Base-by-base conservation (phyloP, 495 filamentous ascomycete species). In the Parathielavia hyrcaniae region DNA sequence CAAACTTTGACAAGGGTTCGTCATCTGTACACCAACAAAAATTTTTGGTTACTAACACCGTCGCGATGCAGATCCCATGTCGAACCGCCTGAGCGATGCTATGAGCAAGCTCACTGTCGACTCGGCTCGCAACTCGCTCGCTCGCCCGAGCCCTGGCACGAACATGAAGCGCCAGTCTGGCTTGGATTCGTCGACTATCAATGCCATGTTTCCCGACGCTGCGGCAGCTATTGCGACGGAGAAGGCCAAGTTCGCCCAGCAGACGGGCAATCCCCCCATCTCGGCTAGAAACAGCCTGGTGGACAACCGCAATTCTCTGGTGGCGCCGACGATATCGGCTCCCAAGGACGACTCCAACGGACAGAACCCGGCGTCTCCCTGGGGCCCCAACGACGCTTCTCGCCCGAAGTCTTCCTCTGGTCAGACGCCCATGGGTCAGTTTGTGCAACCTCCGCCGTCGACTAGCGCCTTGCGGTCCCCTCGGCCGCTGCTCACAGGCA, bases 151-250 rank as follows among this genome's bases (percentile, higher is more conserved):
- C 45, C 67, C 76, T 16, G 74, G 73, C 13, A 83, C 87, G 50
- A 88, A 89, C 30, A 83, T 86, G 43, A 97, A 96, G 77, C 85
- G 93, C 54, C 92, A 93, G 69, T 97, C 93, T 32, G 91, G 84
- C 16, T 83, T 97, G 40, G 93, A 97, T 67, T 76, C 89, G n/a
- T 85, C 83, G 36, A 90, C 88, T n/a, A 95, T 97, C 69, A 92
- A 96, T 74, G 90, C 90, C 62, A 97, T 98, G 93, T 98, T 98
- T 69, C 93, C 93, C 6, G 93, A 97, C 77, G 93, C 93, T 22
- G 95, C 93, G 3, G 95, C 92, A 14, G 95, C 95, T 14, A 97
- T 98, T 71, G 91, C 91, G 32, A 93, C 91, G 50, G 92, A 98
- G 75, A 96, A 96, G 77, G 91, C 90, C 50, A 91, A 96, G 73